phyloP scores from a whole-genome alignment of 805 yeast genomes.

The Lipomyces chichibuensis region DNA sequence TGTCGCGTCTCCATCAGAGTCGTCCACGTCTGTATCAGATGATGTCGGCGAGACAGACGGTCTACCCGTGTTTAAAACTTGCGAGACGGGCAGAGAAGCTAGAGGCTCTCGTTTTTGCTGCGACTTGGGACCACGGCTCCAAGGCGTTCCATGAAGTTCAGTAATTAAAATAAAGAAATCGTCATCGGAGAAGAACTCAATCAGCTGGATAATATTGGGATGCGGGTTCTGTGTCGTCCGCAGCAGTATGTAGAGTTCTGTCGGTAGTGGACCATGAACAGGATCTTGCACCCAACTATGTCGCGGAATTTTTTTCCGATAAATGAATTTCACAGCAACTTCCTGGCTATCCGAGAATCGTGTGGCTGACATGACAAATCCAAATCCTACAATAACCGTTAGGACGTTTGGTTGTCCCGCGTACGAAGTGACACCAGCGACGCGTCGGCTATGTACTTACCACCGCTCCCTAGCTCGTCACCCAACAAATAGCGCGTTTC shows the following conservation, averaged over 20 bases:
- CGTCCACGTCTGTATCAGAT: conserved; percentile 10
- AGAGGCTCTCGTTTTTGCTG: conserved; percentile 20
- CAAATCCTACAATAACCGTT: conserved; percentile 26
- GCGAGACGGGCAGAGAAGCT: conserved; percentile 4
- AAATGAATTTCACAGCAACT: conserved; percentile 34
- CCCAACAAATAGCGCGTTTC: conserved; percentile 26
- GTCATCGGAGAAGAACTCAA: conserved; percentile 30
- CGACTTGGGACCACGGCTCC: conserved; percentile 21
- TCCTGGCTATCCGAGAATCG: conserved; percentile 13
- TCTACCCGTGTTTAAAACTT: conserved; percentile 3
- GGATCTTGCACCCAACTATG: conserved; percentile 28
- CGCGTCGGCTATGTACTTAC: conserved; percentile 15
- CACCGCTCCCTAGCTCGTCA: conserved; percentile 34
- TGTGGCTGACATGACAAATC: conserved; percentile 35
- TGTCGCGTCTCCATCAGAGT: conserved; percentile 4
- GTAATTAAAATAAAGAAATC: conserved; percentile 27
- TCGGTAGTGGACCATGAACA: conserved; percentile 26
- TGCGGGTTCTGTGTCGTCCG: conserved; percentile 26
- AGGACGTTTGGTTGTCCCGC: neutral
- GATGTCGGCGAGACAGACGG: neutral
- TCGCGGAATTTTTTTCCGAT: conserved; percentile 27
- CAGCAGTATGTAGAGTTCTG: conserved; percentile 28
- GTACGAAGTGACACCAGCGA: neutral
- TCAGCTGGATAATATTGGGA: conserved; percentile 23
- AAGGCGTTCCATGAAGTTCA: conserved; percentile 35